Evolutionary conservation across 2,329 filamentous ascomycete species (phyloP), one percentile per base, ranked within the genome.

Genomic region (Colletotrichum tofieldiae): DNA sequence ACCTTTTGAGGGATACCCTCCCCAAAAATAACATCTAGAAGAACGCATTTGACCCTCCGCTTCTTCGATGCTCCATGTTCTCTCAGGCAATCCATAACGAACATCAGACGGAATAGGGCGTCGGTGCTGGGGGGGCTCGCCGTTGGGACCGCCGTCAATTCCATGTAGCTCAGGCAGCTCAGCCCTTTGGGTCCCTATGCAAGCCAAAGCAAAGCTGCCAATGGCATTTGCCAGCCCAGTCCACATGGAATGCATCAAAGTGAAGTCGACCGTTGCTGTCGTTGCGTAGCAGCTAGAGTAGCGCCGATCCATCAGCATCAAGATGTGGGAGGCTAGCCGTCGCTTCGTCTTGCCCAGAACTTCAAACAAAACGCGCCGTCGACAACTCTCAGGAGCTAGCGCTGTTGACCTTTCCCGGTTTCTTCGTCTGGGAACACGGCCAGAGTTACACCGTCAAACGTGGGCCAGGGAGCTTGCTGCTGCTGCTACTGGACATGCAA

Each of bases 51-150:
- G 51, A 43, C 43, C 55, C 23, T 43, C 39, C 26, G 45, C 47
- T 11, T 60, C 39, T 39, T 43, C 45, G 18, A 61, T 37, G 29
- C 45, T 41, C 63, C 62, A 49, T 68, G 59, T 56, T 59, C 14
- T n/a, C 6, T 26, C 41, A 58, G 54, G 43, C 45, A 43, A 20
- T 35, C 45, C 52, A n/a, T 39, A 26, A 32, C 26, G 0, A 51
- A 71, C 65, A 56, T 71, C 51, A 52, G 68, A 71, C 58, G 68
- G 56, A 61, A 49, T 23, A 12, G 16, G 58, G 20, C 29, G 16
- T 37, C 43, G 20, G 16, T 26, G 16, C 56, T 59, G 59, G 65
- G 23, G 23, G 65, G 45, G 55, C 56, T 61, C 54, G 56, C 35
- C 59, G 58, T 67, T 67, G 43, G 45, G 26, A 32, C 56, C 23